Base-by-base conservation (phyloP, 2,329 filamentous ascomycete genomes). In the Apiospora phragmitis region DNA sequence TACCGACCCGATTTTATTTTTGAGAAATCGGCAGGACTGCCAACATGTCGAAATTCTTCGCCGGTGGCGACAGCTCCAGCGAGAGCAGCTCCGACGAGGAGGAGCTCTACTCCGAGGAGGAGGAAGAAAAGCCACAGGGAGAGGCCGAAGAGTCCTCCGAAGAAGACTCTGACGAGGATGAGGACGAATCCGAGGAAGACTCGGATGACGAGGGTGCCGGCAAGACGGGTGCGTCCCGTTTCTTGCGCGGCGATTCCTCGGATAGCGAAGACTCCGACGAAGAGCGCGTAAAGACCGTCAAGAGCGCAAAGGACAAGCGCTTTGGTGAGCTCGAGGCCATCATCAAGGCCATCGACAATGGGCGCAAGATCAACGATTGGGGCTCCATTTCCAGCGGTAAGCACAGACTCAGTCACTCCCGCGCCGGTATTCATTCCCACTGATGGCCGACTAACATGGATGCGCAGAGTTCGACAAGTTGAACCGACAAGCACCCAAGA, bases 251-350 rank as follows among this genome's bases (percentile, higher is more conserved):
- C 77, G 91, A 89, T 75, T 89, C 84, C 16, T 91, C 90, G 71
- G 94, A 96, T 68, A 94, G 92, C 78, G 93, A 95, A 74, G 91
- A 94, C 78, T 95, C 94, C 80, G 95, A 96, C 74, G 94, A 96
- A 74, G 95, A 98, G 75, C 90, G 90, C 75, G 90, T 92, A 74
- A 94, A 92, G 78, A 90, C 96, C 77, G 93, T 98, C 79, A 98
- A 97, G 89, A 98, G 94, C 83, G 95, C 95, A 79, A 98, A 98
- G 85, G 94, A 98, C 87, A 99, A 99, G 89, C 91, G 96, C 73
- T 88, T 94, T 75, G 95, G 98, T 80, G 97, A 98, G 83, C 88
- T 99, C 72, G 95, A 99, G 82, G 89, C 90, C 72, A 97, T 92
- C 59, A 93, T 98, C 79, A 92, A 93, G 82, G 85, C 93, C 79